These are phyloP conservation scores for Ogataea hybrid DNA, from an alignment of 1,139 yeast species.

Conservation along the genomic window DNA sequence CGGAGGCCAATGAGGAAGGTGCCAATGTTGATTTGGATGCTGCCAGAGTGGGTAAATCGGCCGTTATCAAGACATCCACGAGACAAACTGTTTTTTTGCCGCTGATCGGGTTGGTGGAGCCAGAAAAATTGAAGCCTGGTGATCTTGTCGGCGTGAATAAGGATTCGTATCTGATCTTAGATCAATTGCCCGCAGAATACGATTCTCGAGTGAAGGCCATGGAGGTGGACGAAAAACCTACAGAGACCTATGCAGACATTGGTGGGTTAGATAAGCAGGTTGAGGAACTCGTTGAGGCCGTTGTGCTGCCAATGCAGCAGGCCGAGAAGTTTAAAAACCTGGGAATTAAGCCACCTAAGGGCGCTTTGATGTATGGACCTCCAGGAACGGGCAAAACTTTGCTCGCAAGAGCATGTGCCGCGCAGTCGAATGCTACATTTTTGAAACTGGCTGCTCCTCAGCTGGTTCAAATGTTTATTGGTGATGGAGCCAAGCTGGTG, in stretches of 20 bases:
- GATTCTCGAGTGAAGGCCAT: constrained; percentile 97
- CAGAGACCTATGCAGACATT: constrained; percentile 93
- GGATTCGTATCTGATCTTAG: constrained; percentile 90
- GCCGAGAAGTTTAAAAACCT: constrained; percentile 91
- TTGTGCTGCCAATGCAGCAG: constrained; percentile 97
- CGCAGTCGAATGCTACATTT: constrained; percentile 98
- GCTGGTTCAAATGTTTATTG: constrained; percentile 97
- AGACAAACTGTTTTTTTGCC: constrained; percentile 97
- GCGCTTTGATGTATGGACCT: constrained; percentile 98
- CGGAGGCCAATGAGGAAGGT: constrained; percentile 87
- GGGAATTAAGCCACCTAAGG: constrained; percentile 97
- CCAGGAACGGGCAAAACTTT: constrained; percentile 99
- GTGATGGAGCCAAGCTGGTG: constrained; percentile 98
- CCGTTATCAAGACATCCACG: constrained; percentile 95
- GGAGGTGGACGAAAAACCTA: constrained; percentile 99
- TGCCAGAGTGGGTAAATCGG: constrained; percentile 91
- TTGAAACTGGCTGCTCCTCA: constrained; percentile 97
- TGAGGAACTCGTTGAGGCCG: constrained; percentile 97
- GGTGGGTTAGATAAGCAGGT: constrained; percentile 98
- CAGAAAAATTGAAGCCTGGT: constrained; percentile 84
- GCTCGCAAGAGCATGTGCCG: constrained; percentile 98
- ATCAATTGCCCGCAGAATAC: constrained; percentile 94
- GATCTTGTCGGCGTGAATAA: constrained; percentile 97
- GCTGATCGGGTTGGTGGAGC: constrained; percentile 91
- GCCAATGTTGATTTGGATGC: constrained; percentile 95